These are phyloP conservation scores for Penicillium arizonense DNA, from an alignment of 495 filamentous ascomycete species.

Conservation along the genomic window DNA sequence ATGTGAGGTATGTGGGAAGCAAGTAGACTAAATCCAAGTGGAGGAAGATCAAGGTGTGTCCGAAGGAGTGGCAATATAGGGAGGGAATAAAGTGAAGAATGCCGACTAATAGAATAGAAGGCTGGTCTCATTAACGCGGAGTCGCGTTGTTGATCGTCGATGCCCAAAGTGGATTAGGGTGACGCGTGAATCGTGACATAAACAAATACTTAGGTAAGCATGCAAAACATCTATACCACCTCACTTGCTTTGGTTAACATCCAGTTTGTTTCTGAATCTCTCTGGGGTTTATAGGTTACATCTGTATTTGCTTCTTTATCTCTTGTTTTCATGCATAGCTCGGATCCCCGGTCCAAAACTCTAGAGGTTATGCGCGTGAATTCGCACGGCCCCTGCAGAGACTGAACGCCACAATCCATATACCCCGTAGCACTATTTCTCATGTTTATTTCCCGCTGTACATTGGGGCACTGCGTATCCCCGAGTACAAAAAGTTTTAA, in stretches of 20 bases:
- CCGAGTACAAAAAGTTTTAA: neutral
- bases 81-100: neutral
- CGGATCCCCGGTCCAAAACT: too few species aligned
- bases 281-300: neutral
- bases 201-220: conserved; percentile 30
- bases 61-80: conserved; percentile 1
- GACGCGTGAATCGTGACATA: conserved; percentile 31
- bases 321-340: too few species aligned
- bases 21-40: too few species aligned
- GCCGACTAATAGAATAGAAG: neutral
- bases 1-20: too few species aligned
- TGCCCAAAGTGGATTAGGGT: conserved; percentile 23
- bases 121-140: conserved; percentile 23
- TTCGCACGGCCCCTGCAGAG: conserved; percentile 2
- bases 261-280: neutral
- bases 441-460: neutral
- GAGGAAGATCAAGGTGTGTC: neutral
- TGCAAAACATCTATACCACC: too few species aligned
- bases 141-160: conserved; percentile 33
- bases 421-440: neutral
- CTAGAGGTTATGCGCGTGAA: too few species aligned
- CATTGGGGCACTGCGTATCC: neutral
- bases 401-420: neutral
- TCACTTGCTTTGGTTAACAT: neutral
- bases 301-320: too few species aligned